phyloP scores from a whole-genome alignment of 2,329 filamentous ascomycete species.

The Akanthomyces uredinophilus region DNA sequence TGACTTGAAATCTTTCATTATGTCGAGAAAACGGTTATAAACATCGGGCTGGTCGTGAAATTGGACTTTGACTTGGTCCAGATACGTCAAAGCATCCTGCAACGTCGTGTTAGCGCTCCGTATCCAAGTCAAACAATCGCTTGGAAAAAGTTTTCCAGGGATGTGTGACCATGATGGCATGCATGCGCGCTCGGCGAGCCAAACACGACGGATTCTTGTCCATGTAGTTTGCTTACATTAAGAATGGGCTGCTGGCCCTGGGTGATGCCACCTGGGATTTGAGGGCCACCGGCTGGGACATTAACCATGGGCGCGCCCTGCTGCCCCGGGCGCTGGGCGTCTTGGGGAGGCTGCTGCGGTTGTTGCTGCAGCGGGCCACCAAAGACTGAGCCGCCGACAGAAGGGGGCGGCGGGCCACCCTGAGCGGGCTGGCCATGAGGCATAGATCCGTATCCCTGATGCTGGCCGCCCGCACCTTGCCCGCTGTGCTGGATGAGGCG shows the following conservation, averaged over 20 bases:
- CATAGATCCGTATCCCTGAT: slow-evolving; percentile 55
- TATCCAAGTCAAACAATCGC: background rate
- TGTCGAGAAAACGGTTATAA: slow-evolving; percentile 93
- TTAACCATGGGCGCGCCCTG: slow-evolving; percentile 43
- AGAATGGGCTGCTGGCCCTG: slow-evolving; percentile 41
- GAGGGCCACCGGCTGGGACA: slow-evolving; percentile 34
- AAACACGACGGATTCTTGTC: background rate
- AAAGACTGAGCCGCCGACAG: slow-evolving; percentile 60
- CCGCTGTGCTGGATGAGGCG: slow-evolving; percentile 49
- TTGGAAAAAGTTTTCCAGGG: background rate
- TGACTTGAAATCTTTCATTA: slow-evolving; percentile 99
- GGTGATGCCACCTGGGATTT: slow-evolving; percentile 34
- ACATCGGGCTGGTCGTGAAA: slow-evolving; percentile 96
- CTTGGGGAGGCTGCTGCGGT: slow-evolving; percentile 60
- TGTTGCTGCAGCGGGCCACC: slow-evolving; percentile 63
- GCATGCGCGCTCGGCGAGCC: background rate
- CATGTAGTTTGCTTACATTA: slow-evolving; percentile 42
- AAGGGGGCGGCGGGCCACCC: slow-evolving; percentile 49
- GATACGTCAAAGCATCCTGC: slow-evolving; percentile 78
- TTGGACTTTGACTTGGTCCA: slow-evolving; percentile 97
- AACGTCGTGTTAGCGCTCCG: slow-evolving; percentile 16
- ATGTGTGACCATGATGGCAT: background rate
- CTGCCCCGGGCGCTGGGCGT: slow-evolving; percentile 47
- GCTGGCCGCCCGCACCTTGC: slow-evolving; percentile 43
- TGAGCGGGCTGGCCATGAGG: slow-evolving; percentile 46